Conservation (phyloP, 1,139 yeast genomes). For the Lodderomyces oxycetoniae region DNA sequence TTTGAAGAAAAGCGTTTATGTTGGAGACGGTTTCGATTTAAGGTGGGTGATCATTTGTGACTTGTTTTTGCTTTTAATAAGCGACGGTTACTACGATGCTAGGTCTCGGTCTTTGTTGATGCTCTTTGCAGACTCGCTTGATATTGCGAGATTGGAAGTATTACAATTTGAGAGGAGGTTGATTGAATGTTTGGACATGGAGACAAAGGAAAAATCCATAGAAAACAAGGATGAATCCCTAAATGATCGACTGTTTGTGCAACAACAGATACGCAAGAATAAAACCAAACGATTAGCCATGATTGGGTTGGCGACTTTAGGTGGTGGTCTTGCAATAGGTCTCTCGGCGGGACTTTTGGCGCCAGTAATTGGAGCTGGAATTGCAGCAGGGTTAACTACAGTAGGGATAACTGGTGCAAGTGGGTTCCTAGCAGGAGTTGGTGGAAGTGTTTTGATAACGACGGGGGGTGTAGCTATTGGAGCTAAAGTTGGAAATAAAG, state of each 20-base stretch:
- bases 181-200: slow-evolving; percentile 85
- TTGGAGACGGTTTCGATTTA: slow-evolving; percentile 50
- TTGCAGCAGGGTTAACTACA: slow-evolving; percentile 95
- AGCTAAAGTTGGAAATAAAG: slow-evolving; percentile 78
- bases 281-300: slow-evolving; percentile 70
- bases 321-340: slow-evolving; percentile 93
- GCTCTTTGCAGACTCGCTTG: slow-evolving; percentile 58
- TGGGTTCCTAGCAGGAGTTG: slow-evolving; percentile 92
- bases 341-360: slow-evolving; percentile 93
- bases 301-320: slow-evolving; percentile 94
- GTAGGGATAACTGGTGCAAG: slow-evolving; percentile 90
- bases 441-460: slow-evolving; percentile 93
- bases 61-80: slow-evolving; percentile 68
- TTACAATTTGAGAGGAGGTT: slow-evolving; percentile 87
- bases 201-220: slow-evolving; percentile 52
- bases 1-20: slow-evolving; percentile 7
- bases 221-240: slow-evolving; percentile 65
- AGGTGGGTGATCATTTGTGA: slow-evolving; percentile 95
- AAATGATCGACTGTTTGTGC: slow-evolving; percentile 69
- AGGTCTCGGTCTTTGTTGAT: slow-evolving; percentile 76
- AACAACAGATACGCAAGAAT: slow-evolving; percentile 61
- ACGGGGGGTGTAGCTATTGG: slow-evolving; percentile 90
- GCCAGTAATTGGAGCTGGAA: slow-evolving; percentile 97
- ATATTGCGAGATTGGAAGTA: slow-evolving; percentile 59
- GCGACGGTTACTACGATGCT: slow-evolving; percentile 86